These are phyloP conservation scores for Kluyveromyces dobzhanskii DNA, from an alignment of 805 yeast species.

Conservation along the genomic window DNA sequence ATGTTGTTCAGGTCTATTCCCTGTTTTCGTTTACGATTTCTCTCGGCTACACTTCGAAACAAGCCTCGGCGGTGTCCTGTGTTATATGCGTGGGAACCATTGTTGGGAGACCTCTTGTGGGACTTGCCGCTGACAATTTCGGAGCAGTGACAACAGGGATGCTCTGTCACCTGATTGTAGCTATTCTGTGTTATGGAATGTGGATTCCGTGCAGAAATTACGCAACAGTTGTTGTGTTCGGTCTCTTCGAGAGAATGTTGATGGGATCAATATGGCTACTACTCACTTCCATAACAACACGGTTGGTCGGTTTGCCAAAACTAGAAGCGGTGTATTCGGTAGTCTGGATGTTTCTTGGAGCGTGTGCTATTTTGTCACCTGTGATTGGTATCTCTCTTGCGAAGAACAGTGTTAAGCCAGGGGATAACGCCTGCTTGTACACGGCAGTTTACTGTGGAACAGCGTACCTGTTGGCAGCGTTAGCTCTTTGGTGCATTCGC, in stretches of 20 bases:
- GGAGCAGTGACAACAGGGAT: slow-evolving; percentile 47
- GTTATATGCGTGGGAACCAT: slow-evolving; percentile 51
- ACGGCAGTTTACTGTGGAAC: slow-evolving; percentile 54
- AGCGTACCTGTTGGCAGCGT: slow-evolving; percentile 42
- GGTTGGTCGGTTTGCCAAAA: slow-evolving; percentile 46
- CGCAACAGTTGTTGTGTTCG: slow-evolving; percentile 47
- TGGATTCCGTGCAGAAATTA: slow-evolving; percentile 51
- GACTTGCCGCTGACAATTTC: slow-evolving; percentile 39
- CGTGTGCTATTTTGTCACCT: slow-evolving; percentile 46
- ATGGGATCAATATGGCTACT: slow-evolving; percentile 60
- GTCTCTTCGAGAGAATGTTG: slow-evolving; percentile 42
- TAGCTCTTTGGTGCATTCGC: slow-evolving; percentile 37
- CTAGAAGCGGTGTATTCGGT: slow-evolving; percentile 42
- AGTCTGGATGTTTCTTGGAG: slow-evolving; percentile 46
- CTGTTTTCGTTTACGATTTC: slow-evolving; percentile 52
- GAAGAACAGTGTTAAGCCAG: slow-evolving; percentile 18
- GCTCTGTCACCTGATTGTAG: slow-evolving; percentile 32
- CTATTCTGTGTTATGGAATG: slow-evolving; percentile 40
- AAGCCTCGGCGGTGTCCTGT: slow-evolving; percentile 54
- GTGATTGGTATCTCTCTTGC: slow-evolving; percentile 46
- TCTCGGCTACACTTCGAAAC: slow-evolving; percentile 45
- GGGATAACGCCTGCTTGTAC: slow-evolving; percentile 38
- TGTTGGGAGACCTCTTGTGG: slow-evolving; percentile 49
- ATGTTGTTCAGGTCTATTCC: slow-evolving; percentile 50
- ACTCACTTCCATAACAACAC: slow-evolving; percentile 41